Base-by-base conservation (phyloP, 2,329 filamentous ascomycete species). In the Epichloe elymi region DNA sequence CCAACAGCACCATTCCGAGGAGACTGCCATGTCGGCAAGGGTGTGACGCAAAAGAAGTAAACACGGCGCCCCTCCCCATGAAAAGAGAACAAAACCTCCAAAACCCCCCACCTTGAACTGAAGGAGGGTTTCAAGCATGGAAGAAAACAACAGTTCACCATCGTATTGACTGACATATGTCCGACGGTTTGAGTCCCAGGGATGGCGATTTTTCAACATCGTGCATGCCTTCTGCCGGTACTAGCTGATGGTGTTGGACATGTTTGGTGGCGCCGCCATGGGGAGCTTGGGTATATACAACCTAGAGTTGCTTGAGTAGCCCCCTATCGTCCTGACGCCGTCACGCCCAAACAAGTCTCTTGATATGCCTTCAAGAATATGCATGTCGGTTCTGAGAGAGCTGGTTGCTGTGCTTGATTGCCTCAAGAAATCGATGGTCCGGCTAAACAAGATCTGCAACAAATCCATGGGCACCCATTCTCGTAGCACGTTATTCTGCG, bases 391-490 rank as follows among this genome's bases (percentile, higher is more conserved):
- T 46, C 71, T 68, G 6, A 96, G 76, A 7, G 87, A 85, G 46
- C 88, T 88, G 0, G 86, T 86, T 23, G 86, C 84, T 7, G 83
- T 78, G 35, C 80, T 75, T 33, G 86, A 82, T 52, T 84, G 73
- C 44, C 76, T 69, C 48, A 97, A 75, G 63, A 96, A 91, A 2
- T 68, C 66, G 55, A 95, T 88, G 0, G 91, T 97, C 54, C 80
- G 82, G 40, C 72, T 63, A 52, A 94, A 80, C 0, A 95, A 75
- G 1, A 66, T 62, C 43, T 75, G 70, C 7, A 95, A 69, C 3
- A 71, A 67, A 0, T 74, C 65, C 46, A 70, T 67, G 3, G 79
- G 65, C 19, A 95, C 74, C 33, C 80, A 76, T 5, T 70, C 64
- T 5, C 69, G 68, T 1, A 94, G 75, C 26, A 75, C 68, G 4